Evolutionary conservation across 768 basidiomycete species (phyloP).

Genomic region (Termitomyces sp.): DNA sequence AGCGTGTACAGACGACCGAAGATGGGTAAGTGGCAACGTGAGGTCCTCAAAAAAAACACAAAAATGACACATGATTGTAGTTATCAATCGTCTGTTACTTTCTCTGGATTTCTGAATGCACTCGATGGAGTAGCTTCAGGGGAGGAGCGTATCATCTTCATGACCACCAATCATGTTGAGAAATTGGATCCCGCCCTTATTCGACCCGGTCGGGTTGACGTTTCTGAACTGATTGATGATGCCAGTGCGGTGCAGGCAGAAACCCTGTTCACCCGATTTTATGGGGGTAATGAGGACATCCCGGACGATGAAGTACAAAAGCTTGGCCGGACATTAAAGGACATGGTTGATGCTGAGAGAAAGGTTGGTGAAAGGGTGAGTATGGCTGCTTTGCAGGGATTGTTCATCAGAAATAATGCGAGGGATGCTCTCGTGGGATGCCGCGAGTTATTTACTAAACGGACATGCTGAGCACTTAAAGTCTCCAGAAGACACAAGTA

Average conservation of each 20-base stretch:
- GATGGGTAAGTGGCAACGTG: constrained; percentile 69
- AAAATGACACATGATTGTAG: constrained; percentile 32
- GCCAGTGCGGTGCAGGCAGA: constrained; percentile 79
- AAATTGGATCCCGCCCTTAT: constrained; percentile 91
- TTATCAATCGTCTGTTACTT: constrained; percentile 93
- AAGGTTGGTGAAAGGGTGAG: constrained; percentile 61
- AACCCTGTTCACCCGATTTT: constrained; percentile 81
- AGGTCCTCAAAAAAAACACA: neutral
- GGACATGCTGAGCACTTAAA: constrained; percentile 13
- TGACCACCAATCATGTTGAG: constrained; percentile 97
- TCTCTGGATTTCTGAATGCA: constrained; percentile 96
- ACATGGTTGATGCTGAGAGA: constrained; percentile 52
- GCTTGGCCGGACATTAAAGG: constrained; percentile 52
- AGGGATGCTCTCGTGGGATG: constrained; percentile 51
- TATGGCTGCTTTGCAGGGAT: constrained; percentile 95
- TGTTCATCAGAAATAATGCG: constrained; percentile 79
- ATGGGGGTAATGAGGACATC: constrained; percentile 47
- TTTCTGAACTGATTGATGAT: constrained; percentile 81
- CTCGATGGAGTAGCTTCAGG: constrained; percentile 97
- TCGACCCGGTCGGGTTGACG: constrained; percentile 92
- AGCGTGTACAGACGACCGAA: constrained; percentile 84
- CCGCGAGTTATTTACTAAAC: constrained; percentile 39
- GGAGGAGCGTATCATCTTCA: constrained; percentile 96
- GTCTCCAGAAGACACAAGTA: constrained; percentile 2
- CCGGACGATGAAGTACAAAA: constrained; percentile 33